Evolutionary conservation across 345 rosid genomes (phyloP).

Genomic region (Euphorbia peplus): DNA sequence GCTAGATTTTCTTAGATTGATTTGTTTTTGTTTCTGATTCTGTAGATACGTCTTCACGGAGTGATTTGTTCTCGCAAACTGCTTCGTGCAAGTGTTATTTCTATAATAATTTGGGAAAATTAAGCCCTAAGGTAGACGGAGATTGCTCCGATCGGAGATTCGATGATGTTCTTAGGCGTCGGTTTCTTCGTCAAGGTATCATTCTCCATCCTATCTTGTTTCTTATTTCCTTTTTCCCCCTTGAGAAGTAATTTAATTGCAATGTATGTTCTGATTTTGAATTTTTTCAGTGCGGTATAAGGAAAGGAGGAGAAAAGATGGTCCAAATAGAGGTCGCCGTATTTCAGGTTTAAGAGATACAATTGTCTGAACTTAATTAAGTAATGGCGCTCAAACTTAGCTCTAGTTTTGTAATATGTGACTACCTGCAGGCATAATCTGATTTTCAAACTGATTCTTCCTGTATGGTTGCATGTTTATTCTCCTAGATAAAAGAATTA

Average conservation of each 20-base stretch:
- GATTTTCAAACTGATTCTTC: neutral
- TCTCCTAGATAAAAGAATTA: neutral
- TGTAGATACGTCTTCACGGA: conserved; percentile 49
- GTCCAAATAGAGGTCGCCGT: conserved; percentile 28
- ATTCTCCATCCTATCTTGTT: neutral
- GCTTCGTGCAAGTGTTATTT: conserved; percentile 86
- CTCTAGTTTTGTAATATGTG: conserved; percentile 1
- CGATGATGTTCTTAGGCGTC: conserved; percentile 60
- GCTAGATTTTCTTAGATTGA: neutral
- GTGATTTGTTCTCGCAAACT: conserved; percentile 55
- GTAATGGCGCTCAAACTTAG: neutral
- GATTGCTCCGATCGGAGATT: conserved; percentile 53
- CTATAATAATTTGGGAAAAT: conserved; percentile 72
- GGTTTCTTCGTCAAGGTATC: conserved; percentile 79
- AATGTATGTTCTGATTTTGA: neutral
- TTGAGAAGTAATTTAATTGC: neutral
- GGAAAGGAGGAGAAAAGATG: conserved; percentile 37
- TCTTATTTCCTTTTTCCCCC: neutral
- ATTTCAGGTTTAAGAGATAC: conserved; percentile 39
- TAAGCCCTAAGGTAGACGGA: conserved; percentile 31
- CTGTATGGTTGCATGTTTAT: conserved; percentile 4
- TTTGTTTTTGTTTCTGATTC: neutral
- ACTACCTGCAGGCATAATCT: no score
- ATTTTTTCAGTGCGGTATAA: conserved; percentile 51
- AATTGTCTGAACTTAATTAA: neutral